These are phyloP conservation scores for Calonectria ilicicola DNA, from an alignment of 2,329 filamentous ascomycete genomes.

Conservation along the genomic window DNA sequence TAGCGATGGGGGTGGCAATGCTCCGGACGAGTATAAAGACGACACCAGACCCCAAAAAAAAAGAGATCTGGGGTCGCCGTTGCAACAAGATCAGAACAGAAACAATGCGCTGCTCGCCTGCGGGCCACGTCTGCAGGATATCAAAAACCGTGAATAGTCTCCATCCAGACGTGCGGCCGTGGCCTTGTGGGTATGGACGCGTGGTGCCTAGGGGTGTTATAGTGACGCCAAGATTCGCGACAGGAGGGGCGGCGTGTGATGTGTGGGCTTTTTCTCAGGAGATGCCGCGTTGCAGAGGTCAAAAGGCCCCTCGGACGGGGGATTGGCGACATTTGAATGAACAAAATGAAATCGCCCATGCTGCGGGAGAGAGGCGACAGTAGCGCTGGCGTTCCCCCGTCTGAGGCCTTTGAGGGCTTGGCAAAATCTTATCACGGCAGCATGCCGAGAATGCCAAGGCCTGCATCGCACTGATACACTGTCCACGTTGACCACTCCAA, in stretches of 20 bases:
- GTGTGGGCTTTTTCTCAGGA: slow-evolving; percentile 27
- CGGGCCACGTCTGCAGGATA: slow-evolving; percentile 38
- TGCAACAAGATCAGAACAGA: slow-evolving; percentile 30
- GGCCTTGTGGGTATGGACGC: slow-evolving; percentile 20
- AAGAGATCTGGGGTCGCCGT: slow-evolving; percentile 21
- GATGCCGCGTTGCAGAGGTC: slow-evolving; percentile 9
- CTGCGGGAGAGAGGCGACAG: slow-evolving; percentile 34
- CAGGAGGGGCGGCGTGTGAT: slow-evolving; percentile 9
- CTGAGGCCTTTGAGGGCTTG: slow-evolving; percentile 46
- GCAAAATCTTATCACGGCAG: slow-evolving; percentile 48
- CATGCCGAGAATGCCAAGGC: slow-evolving; percentile 48
- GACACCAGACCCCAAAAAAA: slow-evolving; percentile 12
- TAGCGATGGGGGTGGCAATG: slow-evolving; percentile 29
- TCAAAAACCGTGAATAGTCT: slow-evolving; percentile 32
- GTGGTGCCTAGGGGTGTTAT: slow-evolving; percentile 22
- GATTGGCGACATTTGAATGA: slow-evolving; percentile 21
- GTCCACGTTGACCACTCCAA: slow-evolving; percentile 44
- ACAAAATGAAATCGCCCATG: slow-evolving; percentile 32
- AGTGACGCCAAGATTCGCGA: slow-evolving; percentile 3
- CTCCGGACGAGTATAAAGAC: neutral
- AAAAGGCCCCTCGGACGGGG: slow-evolving; percentile 31
- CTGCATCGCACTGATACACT: slow-evolving; percentile 42
- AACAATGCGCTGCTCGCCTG: slow-evolving; percentile 28
- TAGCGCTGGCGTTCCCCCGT: slow-evolving; percentile 45
- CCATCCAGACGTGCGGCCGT: slow-evolving; percentile 36